A percentile compares a stretch with the other conserved stretches of the same genome.
Conservation (phyloP, 306 rosid species). For the Medicago ruthenica region DNA sequence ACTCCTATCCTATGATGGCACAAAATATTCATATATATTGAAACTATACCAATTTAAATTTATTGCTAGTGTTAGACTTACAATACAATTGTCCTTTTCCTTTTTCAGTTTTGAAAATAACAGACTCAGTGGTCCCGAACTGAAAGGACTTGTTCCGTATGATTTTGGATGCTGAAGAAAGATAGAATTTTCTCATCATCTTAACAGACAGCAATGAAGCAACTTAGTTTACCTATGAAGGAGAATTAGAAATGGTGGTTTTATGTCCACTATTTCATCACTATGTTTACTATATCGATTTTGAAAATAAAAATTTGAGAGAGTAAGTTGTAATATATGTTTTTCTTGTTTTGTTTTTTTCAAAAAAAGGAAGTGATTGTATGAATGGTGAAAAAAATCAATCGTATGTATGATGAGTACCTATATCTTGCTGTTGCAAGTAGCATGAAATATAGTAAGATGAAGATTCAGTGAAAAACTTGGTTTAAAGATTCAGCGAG, state of each 20-base stretch:
- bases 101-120: slow-evolving; percentile 79
- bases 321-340: not conserved
- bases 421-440: not conserved
- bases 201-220: slow-evolving; percentile 7
- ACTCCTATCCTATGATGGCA: slow-evolving; percentile 4
- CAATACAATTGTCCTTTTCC: slow-evolving; percentile 13
- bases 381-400: slow-evolving; percentile 1
- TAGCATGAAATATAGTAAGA: not conserved
- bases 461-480: not conserved
- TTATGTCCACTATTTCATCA: slow-evolving; percentile 23
- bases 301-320: not conserved
- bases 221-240: slow-evolving; percentile 40
- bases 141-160: slow-evolving; percentile 83
- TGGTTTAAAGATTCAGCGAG: no score
- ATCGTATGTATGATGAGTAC: slow-evolving; percentile 1
- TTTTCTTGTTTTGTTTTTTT: slow-evolving; percentile 5
- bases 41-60: slow-evolving; percentile 20
- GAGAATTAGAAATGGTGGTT: slow-evolving; percentile 33
- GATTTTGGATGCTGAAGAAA: slow-evolving; percentile 85
- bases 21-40: slow-evolving; percentile 7
- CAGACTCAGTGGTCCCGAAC: slow-evolving; percentile 82
- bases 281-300: slow-evolving; percentile 19
- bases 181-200: not conserved
- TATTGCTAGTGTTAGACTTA: not conserved
- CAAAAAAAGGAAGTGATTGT: not conserved